phyloP scores from a whole-genome alignment of 2,329 filamentous ascomycete species.

The Xylaria sp. region DNA sequence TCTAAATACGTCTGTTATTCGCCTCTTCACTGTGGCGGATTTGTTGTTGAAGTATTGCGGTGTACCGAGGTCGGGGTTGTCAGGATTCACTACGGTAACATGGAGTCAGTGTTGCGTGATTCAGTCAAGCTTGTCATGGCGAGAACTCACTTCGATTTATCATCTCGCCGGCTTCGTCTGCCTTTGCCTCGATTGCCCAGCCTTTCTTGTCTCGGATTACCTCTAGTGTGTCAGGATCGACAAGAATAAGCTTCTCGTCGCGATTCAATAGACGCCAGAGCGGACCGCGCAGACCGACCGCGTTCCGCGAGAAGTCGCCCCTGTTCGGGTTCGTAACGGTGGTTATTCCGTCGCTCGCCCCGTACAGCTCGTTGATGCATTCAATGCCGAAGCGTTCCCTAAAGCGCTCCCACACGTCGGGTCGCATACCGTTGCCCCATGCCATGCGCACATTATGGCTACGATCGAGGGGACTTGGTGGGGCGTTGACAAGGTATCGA shows the following conservation, averaged over 20 bases:
- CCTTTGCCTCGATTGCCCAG: conserved; percentile 70
- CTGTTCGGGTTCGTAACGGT: conserved; percentile 65
- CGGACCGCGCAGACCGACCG: conserved; percentile 75
- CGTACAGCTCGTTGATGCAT: conserved; percentile 78
- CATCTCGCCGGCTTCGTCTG: conserved; percentile 76
- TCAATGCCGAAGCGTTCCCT: conserved; percentile 70
- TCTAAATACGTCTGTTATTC: conserved; percentile 69
- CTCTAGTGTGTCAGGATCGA: conserved; percentile 74
- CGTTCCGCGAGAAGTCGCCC: conserved; percentile 69
- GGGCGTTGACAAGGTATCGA: conserved; percentile 76
- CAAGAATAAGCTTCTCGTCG: conserved; percentile 73
- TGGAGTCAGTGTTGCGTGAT: conserved; percentile 9
- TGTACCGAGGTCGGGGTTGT: conserved; percentile 65
- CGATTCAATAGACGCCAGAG: conserved; percentile 64
- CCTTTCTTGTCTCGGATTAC: conserved; percentile 73
- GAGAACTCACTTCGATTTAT: conserved; percentile 63
- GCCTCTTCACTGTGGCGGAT: conserved; percentile 72
- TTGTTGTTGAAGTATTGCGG: conserved; percentile 70
- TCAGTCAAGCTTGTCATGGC: background rate
- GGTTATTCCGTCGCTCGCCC: conserved; percentile 77
- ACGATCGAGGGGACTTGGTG: conserved; percentile 68
- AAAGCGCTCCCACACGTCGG: conserved; percentile 75
- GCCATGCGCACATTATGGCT: conserved; percentile 67
- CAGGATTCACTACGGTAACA: conserved; percentile 45
- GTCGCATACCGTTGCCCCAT: conserved; percentile 74